These are phyloP conservation scores for Hypoxylon sp. DNA, from an alignment of 2,329 filamentous ascomycete species.

Conservation along the genomic window DNA sequence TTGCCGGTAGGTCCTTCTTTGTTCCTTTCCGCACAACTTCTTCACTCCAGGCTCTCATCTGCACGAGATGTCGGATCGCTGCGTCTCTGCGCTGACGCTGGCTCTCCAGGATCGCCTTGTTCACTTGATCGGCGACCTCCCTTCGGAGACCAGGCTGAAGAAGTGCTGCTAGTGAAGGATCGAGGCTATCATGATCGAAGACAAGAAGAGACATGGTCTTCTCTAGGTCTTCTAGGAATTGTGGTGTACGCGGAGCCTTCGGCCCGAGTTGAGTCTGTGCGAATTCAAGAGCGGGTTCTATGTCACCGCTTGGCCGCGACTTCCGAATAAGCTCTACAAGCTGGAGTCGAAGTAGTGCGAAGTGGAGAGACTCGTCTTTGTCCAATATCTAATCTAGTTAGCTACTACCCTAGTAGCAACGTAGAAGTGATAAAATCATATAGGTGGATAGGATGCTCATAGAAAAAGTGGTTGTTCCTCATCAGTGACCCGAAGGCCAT, in stretches of 20 bases:
- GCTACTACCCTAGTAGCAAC: too few relatives aligned
- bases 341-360: slow-evolving; percentile 87
- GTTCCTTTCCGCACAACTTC: slow-evolving; percentile 58
- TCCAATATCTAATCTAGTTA: slow-evolving; percentile 77
- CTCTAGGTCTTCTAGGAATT: slow-evolving; percentile 88
- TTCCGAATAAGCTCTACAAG: slow-evolving; percentile 90
- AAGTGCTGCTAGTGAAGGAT: slow-evolving; percentile 77
- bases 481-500: slow-evolving; percentile 87
- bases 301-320: slow-evolving; percentile 73
- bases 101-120: slow-evolving; percentile 82
- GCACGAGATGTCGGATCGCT: slow-evolving; percentile 81
- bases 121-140: slow-evolving; percentile 87
- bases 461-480: slow-evolving; percentile 78
- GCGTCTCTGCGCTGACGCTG: slow-evolving; percentile 80
- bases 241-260: slow-evolving; percentile 79
- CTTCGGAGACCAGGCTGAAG: slow-evolving; percentile 81
- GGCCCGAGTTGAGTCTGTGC: slow-evolving; percentile 88
- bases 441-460: slow-evolving; percentile 65
- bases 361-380: slow-evolving; percentile 82
- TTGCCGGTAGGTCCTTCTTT: slow-evolving; percentile 52
- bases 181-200: slow-evolving; percentile 82
- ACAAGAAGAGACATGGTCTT: slow-evolving; percentile 92
- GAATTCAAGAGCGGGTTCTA: slow-evolving; percentile 82
- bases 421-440: too few relatives aligned
- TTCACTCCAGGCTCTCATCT: slow-evolving; percentile 87